These are phyloP conservation scores for Pichia sp. DNA, from an alignment of 1,139 yeast genomes.

Conservation along the genomic window DNA sequence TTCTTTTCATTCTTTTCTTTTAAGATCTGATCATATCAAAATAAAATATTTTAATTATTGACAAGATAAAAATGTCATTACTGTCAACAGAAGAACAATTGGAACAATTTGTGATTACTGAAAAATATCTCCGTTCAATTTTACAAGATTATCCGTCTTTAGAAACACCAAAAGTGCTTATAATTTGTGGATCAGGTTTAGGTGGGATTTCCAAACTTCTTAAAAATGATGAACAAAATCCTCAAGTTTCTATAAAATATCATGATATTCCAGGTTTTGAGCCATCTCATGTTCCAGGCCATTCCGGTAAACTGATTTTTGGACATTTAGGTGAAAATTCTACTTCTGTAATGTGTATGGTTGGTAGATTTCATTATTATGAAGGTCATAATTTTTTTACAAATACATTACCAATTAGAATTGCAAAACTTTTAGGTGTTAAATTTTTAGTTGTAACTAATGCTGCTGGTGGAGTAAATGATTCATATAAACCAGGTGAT, in stretches of 20 bases:
- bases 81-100: constrained; percentile 7
- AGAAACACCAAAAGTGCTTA: constrained; percentile 53
- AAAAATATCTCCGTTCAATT: not conserved
- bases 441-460: constrained; percentile 70
- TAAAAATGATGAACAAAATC: constrained; percentile 23
- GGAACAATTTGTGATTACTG: constrained; percentile 4
- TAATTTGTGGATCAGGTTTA: constrained; percentile 92
- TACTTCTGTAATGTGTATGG: constrained; percentile 88
- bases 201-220: constrained; percentile 72
- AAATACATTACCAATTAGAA: constrained; percentile 81
- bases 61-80: not conserved
- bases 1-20: not conserved
- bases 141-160: constrained; percentile 9
- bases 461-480: constrained; percentile 89
- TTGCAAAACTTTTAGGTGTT: constrained; percentile 59
- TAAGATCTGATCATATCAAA: not conserved
- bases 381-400: constrained; percentile 82
- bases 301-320: constrained; percentile 74
- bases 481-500: constrained; percentile 70
- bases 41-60: not conserved
- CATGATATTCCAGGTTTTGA: constrained; percentile 73
- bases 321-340: constrained; percentile 65
- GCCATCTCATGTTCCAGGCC: constrained; percentile 83
- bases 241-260: constrained; percentile 51
- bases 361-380: constrained; percentile 85